Percentiles rank a stretch among this genome's conserved stretches.
These are phyloP conservation scores for Theileria annulata DNA, from an alignment of 169 alveolate genomes.

Conservation along the genomic window DNA sequence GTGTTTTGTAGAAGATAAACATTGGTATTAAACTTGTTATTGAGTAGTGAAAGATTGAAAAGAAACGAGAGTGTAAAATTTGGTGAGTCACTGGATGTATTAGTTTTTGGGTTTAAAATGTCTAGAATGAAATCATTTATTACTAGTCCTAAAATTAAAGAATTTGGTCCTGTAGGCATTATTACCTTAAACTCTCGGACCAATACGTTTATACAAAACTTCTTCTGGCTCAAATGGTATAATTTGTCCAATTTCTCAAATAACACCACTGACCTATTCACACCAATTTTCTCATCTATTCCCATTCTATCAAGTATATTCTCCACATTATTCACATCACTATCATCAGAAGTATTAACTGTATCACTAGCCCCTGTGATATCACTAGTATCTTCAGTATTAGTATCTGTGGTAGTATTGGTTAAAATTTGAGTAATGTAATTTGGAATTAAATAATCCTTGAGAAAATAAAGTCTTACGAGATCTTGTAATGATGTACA, in stretches of 20 bases:
- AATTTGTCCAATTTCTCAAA: neutral
- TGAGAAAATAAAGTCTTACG: conserved; percentile 2
- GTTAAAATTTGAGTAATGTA: neutral
- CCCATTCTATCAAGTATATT: neutral
- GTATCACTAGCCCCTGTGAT: no score
- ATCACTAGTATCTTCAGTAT: neutral
- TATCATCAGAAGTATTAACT: no score
- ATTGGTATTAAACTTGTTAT: neutral
- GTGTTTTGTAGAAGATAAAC: neutral
- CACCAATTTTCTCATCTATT: neutral
- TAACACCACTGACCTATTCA: conserved; percentile 3
- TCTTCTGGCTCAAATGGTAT: neutral
- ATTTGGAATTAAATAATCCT: neutral
- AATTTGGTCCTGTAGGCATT: neutral
- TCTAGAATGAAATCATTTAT: neutral
- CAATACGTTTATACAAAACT: neutral
- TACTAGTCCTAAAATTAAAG: conserved; percentile 2
- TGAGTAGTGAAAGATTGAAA: neutral
- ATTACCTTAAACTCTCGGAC: neutral
- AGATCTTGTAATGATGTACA: neutral
- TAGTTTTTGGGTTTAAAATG: neutral
- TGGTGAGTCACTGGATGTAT: neutral
- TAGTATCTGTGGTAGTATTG: no score
- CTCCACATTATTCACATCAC: neutral
- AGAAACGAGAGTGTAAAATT: conserved; percentile 3